These are phyloP conservation scores for Mortierella sp. DNA, from an alignment of 371 early-diverging fungal genomes.

Conservation along the genomic window DNA sequence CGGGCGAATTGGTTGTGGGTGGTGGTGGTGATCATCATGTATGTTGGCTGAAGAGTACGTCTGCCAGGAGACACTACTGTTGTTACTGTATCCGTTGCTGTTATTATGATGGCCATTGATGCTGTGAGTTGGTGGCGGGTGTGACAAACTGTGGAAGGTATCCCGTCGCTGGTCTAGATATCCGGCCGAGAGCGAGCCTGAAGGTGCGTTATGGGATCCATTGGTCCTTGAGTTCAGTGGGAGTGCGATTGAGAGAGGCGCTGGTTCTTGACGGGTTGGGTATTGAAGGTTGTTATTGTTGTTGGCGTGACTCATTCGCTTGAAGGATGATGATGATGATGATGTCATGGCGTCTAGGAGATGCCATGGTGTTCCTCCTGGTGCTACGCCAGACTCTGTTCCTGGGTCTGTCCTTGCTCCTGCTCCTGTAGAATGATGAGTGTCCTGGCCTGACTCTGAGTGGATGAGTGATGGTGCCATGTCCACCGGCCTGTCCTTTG, in stretches of 20 bases:
- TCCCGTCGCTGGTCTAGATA: slow-evolving; percentile 29
- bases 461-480: slow-evolving; percentile 21
- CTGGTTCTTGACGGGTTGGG: slow-evolving; percentile 8
- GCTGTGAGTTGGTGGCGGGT: slow-evolving; percentile 4
- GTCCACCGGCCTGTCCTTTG: slow-evolving; percentile 25
- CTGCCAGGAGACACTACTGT: neutral
- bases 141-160: slow-evolving; percentile 21
- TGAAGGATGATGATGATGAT: slow-evolving; percentile 18
- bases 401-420: neutral
- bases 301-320: slow-evolving; percentile 11
- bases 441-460: neutral
- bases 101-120: neutral
- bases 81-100: neutral
- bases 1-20: slow-evolving; percentile 5
- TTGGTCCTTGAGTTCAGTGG: slow-evolving; percentile 19
- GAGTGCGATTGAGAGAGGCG: slow-evolving; percentile 34
- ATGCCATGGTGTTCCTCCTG: neutral
- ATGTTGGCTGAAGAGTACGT: neutral
- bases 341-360: neutral
- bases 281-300: neutral
- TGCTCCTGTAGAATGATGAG: neutral
- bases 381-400: neutral
- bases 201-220: neutral
- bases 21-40: neutral
- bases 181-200: slow-evolving; percentile 20